phyloP scores from a whole-genome alignment of 306 rosid genomes.

The Pyrus betulifolia region DNA sequence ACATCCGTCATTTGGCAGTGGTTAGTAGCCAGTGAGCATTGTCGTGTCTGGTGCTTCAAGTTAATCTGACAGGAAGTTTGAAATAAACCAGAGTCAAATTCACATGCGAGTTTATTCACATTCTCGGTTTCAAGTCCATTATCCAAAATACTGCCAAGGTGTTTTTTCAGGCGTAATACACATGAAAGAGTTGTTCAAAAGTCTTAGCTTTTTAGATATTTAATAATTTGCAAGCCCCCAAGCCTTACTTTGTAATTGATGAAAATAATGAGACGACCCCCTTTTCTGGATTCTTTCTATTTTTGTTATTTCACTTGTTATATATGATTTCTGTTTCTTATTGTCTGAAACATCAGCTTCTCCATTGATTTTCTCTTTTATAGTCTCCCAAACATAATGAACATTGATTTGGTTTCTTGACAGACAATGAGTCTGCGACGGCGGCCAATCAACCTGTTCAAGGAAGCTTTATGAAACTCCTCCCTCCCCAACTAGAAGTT shows the following conservation, averaged over 20 bases:
- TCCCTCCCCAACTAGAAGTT: constrained; percentile 67
- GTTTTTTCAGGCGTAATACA: not conserved
- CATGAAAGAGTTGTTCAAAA: no score
- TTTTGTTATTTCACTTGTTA: not conserved
- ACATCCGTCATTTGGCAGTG: not conserved
- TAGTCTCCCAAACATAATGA: not conserved
- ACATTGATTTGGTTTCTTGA: constrained; percentile 1
- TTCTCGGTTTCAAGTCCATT: not conserved
- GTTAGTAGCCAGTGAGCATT: not conserved
- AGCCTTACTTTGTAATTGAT: no score
- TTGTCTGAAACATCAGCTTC: no score
- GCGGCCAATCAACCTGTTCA: constrained; percentile 49
- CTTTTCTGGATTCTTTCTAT: no score
- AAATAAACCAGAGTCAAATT: not conserved
- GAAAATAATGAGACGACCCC: no score
- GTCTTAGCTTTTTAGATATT: not conserved
- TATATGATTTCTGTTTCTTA: not conserved
- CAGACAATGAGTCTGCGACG: constrained; percentile 73
- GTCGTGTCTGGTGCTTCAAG: not conserved
- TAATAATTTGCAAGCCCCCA: no score
- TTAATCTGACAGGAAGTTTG: not conserved
- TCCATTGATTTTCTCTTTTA: not conserved
- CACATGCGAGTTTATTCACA: not conserved
- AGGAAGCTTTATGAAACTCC: constrained; percentile 77
- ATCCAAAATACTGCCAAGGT: not conserved